Evolutionary conservation across 2,329 filamentous ascomycete species (phyloP).

Genomic region (Coniochaeta ligniaria): DNA sequence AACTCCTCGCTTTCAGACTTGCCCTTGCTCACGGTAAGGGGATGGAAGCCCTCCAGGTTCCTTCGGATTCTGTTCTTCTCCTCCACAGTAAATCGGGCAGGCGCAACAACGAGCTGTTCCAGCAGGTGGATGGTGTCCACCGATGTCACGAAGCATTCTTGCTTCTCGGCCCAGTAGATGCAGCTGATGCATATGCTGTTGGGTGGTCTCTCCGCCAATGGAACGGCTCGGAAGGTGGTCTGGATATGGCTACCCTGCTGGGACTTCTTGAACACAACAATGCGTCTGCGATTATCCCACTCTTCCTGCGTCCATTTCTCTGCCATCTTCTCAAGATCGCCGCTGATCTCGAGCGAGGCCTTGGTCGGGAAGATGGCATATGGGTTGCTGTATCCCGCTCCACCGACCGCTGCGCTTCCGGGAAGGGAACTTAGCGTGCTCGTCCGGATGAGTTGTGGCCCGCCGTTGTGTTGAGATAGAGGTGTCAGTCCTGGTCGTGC

Average conservation of each 20-base stretch:
- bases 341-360: slow-evolving; percentile 76
- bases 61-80: slow-evolving; percentile 97
- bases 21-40: slow-evolving; percentile 86
- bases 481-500: slow-evolving; percentile 39
- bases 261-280: slow-evolving; percentile 81
- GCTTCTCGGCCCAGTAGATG: slow-evolving; percentile 92
- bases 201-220: slow-evolving; percentile 68
- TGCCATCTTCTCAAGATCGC: slow-evolving; percentile 79
- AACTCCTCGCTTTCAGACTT: slow-evolving; percentile 92
- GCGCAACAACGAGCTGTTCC: slow-evolving; percentile 71
- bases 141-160: slow-evolving; percentile 88
- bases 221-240: slow-evolving; percentile 71
- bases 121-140: slow-evolving; percentile 96
- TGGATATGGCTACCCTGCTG: slow-evolving; percentile 78
- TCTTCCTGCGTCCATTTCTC: slow-evolving; percentile 80
- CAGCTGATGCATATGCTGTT: slow-evolving; percentile 94
- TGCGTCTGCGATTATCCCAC: slow-evolving; percentile 66
- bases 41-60: slow-evolving; percentile 91
- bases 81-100: slow-evolving; percentile 82
- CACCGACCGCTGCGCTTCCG: slow-evolving; percentile 23
- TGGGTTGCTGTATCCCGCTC: slow-evolving; percentile 57
- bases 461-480: slow-evolving; percentile 37
- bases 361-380: slow-evolving; percentile 80
- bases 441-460: slow-evolving; percentile 47
- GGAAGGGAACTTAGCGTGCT: slow-evolving; percentile 39